Conservation (phyloP, 306 rosid genomes). For the Cercis canadensis region DNA sequence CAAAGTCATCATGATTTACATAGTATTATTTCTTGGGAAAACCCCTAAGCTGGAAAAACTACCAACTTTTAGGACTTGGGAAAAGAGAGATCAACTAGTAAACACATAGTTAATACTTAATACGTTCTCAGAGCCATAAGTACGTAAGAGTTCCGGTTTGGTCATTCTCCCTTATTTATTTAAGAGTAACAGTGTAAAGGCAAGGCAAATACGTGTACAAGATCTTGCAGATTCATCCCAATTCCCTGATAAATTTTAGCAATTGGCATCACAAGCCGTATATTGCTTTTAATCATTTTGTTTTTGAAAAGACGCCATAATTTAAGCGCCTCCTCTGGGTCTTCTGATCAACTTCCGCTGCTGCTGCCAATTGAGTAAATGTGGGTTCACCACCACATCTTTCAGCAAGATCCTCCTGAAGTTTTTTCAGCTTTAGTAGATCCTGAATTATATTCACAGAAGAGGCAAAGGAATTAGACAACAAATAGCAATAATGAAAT, state of each 20-base stretch:
- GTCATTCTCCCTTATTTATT: neutral
- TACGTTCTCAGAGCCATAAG: too few relatives aligned
- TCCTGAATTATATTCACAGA: slow-evolving; percentile 59
- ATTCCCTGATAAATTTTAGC: slow-evolving; percentile 89
- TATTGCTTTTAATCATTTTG: slow-evolving; percentile 92
- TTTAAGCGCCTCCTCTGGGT: slow-evolving; percentile 78
- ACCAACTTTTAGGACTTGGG: too few relatives aligned
- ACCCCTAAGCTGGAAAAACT: too few relatives aligned
- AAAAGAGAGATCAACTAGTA: too few relatives aligned
- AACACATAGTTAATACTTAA: too few relatives aligned
- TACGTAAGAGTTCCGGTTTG: too few relatives aligned
- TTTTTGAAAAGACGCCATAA: slow-evolving; percentile 80
- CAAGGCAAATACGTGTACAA: slow-evolving; percentile 79
- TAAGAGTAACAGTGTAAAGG: slow-evolving; percentile 8
- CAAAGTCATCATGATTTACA: slow-evolving; percentile 22
- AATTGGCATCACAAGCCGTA: slow-evolving; percentile 92
- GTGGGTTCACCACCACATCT: slow-evolving; percentile 80
- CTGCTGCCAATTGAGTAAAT: slow-evolving; percentile 90
- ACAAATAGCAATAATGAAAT: too few relatives aligned
- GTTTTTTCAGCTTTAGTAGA: slow-evolving; percentile 80
- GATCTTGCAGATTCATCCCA: slow-evolving; percentile 96
- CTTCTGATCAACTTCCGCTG: slow-evolving; percentile 84
- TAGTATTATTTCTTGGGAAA: neutral
- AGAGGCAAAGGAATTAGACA: slow-evolving; percentile 41
- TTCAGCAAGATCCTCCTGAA: slow-evolving; percentile 73